A percentile compares a stretch with the other conserved stretches of the same genome.
Conservation (phyloP, 345 rosid species). For the Brassica nigra region DNA sequence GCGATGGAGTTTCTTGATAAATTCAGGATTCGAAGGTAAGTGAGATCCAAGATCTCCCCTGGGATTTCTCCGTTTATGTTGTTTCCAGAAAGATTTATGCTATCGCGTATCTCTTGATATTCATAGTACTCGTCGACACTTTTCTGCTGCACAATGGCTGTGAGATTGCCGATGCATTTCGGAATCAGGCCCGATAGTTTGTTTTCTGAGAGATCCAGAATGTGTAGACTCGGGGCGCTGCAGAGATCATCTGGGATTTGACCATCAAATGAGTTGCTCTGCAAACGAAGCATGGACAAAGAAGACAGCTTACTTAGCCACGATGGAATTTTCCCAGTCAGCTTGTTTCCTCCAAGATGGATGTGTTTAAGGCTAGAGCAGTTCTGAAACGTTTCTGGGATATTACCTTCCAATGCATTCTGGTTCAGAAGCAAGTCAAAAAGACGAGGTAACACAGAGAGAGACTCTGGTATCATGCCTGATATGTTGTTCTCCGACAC, state of each 20-base stretch:
- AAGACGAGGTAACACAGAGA: constrained; percentile 45
- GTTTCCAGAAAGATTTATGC: background rate
- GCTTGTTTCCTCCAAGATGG: constrained; percentile 54
- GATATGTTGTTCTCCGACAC: constrained; percentile 49
- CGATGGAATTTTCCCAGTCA: constrained; percentile 47
- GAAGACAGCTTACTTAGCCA: constrained; percentile 45
- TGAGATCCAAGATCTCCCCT: background rate
- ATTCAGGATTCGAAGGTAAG: background rate
- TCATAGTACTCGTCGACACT: constrained; percentile 42
- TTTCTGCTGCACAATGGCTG: constrained; percentile 34
- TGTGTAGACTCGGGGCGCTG: constrained; percentile 46
- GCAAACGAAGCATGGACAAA: constrained; percentile 49
- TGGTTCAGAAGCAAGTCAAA: constrained; percentile 47
- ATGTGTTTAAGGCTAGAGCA: constrained; percentile 48
- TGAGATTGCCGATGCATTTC: constrained; percentile 47
- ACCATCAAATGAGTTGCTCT: constrained; percentile 43
- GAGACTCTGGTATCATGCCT: constrained; percentile 49
- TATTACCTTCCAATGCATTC: constrained; percentile 49
- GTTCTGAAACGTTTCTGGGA: constrained; percentile 53
- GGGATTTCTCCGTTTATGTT: background rate
- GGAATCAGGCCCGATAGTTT: constrained; percentile 48
- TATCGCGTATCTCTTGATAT: constrained; percentile 5
- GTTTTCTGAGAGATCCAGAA: constrained; percentile 56
- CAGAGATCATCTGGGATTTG: constrained; percentile 42
- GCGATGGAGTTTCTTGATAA: background rate